Evolutionary conservation across 257 asterid genomes (phyloP).

Genomic region (Rehmannia glutinosa): DNA sequence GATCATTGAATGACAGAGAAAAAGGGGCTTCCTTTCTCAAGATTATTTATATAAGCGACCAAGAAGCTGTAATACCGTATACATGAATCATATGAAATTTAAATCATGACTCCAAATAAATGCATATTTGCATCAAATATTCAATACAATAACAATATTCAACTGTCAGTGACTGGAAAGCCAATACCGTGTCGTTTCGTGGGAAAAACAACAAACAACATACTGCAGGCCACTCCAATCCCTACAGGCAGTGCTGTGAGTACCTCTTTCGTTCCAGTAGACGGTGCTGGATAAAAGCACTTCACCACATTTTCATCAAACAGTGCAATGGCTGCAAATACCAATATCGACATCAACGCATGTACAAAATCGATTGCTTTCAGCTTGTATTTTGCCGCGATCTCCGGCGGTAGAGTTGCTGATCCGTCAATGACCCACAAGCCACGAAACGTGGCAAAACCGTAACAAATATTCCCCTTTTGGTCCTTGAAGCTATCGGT

Average conservation of each 20-base stretch:
- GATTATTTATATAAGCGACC: no score
- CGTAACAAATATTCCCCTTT: constrained; percentile 60
- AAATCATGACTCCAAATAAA: neutral
- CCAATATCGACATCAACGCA: constrained; percentile 82
- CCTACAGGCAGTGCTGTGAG: constrained; percentile 79
- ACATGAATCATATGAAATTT: neutral
- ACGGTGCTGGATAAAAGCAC: constrained; percentile 82
- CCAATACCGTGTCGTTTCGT: constrained; percentile 89
- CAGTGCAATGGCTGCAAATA: constrained; percentile 70
- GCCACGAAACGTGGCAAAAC: constrained; percentile 68
- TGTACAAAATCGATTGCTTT: constrained; percentile 72
- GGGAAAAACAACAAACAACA: constrained; percentile 83
- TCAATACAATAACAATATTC: neutral
- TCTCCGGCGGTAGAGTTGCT: constrained; percentile 36
- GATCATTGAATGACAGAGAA: no score
- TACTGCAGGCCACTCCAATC: constrained; percentile 76
- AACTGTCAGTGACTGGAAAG: constrained; percentile 59
- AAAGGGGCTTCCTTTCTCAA: no score
- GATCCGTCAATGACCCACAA: constrained; percentile 88
- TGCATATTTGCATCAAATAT: neutral
- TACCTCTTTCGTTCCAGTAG: constrained; percentile 48
- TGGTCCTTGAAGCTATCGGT: constrained; percentile 85
- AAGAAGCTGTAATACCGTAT: neutral
- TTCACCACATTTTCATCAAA: constrained; percentile 65
- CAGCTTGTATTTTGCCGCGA: constrained; percentile 55